Evolutionary conservation across 1,139 yeast species (phyloP).

Genomic region (Protomyces gravidus): DNA sequence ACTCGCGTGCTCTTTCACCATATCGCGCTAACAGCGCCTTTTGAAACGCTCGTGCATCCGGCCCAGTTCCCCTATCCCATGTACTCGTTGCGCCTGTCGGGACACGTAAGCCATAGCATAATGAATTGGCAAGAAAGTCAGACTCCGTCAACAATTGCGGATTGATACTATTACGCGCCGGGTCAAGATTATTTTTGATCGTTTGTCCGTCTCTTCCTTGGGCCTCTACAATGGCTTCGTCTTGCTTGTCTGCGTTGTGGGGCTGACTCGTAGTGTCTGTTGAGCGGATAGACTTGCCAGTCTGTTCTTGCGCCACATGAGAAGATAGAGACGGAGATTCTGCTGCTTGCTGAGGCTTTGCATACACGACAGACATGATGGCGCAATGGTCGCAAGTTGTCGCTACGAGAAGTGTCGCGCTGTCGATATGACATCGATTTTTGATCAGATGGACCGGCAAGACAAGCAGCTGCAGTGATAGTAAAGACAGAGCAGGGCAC

Average conservation of each 20-base stretch:
- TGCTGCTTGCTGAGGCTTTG: no score
- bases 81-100: constrained; percentile 22
- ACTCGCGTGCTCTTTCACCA: neutral
- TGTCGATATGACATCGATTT: no score
- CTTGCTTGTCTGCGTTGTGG: neutral
- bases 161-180: constrained; percentile 14
- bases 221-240: neutral
- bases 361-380: no score
- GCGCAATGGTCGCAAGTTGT: no score
- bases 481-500: no score
- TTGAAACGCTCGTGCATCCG: constrained; percentile 2
- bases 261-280: neutral
- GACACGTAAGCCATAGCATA: constrained; percentile 19
- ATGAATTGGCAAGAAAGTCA: constrained; percentile 8
- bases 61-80: constrained; percentile 13
- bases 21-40: constrained; percentile 3
- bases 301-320: no score
- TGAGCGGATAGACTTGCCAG: neutral
- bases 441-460: no score
- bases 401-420: no score
- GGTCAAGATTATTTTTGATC: constrained; percentile 11
- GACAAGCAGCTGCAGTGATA: no score
- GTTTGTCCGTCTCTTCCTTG: constrained; percentile 12
- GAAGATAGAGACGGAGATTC: no score
- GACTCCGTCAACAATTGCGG: constrained; percentile 11